A percentile compares a stretch with the other conserved stretches of the same genome.
These are phyloP conservation scores for Colletotrichum destructivum DNA, from an alignment of 2,329 filamentous ascomycete species.

Conservation along the genomic window DNA sequence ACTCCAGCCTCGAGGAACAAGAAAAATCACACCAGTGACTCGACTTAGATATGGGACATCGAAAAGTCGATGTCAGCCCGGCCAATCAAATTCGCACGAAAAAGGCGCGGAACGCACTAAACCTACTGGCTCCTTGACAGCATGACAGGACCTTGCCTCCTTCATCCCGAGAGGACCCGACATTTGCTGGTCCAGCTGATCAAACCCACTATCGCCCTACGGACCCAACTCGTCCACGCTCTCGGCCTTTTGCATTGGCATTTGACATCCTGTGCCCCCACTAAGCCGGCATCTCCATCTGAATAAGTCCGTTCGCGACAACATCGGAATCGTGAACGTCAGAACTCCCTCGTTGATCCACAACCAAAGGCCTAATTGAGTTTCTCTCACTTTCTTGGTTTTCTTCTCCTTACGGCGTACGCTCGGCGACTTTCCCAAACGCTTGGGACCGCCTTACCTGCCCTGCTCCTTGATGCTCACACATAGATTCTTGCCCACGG, in stretches of 20 bases:
- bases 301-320: neutral
- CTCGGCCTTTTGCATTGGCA: conserved; percentile 23
- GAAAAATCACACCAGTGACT: neutral
- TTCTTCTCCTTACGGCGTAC: neutral
- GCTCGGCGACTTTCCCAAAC: conserved; percentile 28
- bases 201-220: neutral
- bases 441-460: neutral
- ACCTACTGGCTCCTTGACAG: neutral
- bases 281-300: conserved; percentile 6
- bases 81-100: conserved; percentile 31
- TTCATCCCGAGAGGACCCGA: conserved; percentile 37
- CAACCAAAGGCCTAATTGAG: neutral
- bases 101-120: conserved; percentile 24
- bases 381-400: neutral
- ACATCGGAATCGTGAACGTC: neutral
- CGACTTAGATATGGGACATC: neutral
- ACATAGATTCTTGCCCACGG: neutral
- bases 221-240: conserved; percentile 1
- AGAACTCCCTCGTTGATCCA: neutral
- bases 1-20: neutral
- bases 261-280: neutral
- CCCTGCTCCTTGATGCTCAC: conserved; percentile 12
- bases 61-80: neutral
- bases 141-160: neutral
- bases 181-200: conserved; percentile 22